Conservation (phyloP, 1,284 basidiomycete species). For the Blastosporella zonata region DNA sequence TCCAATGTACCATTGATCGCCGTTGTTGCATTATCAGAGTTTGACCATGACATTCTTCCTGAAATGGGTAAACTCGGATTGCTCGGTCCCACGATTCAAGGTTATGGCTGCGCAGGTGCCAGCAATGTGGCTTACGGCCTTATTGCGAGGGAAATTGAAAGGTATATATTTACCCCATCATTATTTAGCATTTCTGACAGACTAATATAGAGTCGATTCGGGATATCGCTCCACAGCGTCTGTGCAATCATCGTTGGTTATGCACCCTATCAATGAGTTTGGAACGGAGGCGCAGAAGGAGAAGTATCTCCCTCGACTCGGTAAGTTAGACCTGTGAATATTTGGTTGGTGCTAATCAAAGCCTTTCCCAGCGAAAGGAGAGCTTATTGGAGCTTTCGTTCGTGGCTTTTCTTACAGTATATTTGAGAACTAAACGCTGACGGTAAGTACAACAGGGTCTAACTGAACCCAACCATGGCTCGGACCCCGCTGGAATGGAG, state of each 20-base stretch:
- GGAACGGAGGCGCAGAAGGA: conserved; percentile 90
- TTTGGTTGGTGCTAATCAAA: neutral
- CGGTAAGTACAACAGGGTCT: conserved; percentile 67
- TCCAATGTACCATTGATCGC: neutral
- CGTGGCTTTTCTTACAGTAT: conserved; percentile 27
- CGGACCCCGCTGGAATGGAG: conserved; percentile 93
- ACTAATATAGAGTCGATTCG: conserved; percentile 74
- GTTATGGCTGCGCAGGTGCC: conserved; percentile 94
- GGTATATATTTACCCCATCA: conserved; percentile 40
- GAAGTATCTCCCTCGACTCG: conserved; percentile 84
- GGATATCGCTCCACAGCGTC: conserved; percentile 96
- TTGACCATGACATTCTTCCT: conserved; percentile 74
- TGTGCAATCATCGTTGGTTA: conserved; percentile 96
- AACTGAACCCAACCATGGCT: conserved; percentile 96
- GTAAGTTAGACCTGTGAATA: conserved; percentile 32
- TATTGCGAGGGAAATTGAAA: conserved; percentile 91
- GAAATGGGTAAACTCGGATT: conserved; percentile 95
- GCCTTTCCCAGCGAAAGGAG: conserved; percentile 67
- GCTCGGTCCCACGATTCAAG: conserved; percentile 88
- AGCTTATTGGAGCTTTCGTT: conserved; percentile 92
- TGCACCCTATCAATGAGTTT: conserved; percentile 96
- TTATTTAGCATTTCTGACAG: neutral
- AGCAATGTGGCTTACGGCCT: conserved; percentile 91
- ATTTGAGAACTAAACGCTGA: conserved; percentile 1
- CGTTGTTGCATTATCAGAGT: conserved; percentile 48